phyloP scores from a whole-genome alignment of 2,329 filamentous ascomycete genomes.

The Exophiala aquamarina region DNA sequence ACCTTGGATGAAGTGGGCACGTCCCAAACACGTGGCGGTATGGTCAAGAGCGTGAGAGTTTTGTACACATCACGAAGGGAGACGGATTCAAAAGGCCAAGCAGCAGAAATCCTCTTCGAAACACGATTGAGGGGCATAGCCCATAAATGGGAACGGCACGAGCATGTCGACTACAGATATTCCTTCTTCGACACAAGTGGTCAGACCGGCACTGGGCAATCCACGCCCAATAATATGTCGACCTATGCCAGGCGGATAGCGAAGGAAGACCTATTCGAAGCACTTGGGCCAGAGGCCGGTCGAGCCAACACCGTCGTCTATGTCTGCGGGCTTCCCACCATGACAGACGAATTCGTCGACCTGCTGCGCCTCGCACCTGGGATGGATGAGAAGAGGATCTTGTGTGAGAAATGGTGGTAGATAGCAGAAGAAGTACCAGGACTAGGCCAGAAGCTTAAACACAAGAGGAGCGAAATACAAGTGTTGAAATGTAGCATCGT shows the following conservation, averaged over 20 bases:
- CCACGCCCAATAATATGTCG: conserved; percentile 23
- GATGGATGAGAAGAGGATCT: conserved; percentile 49
- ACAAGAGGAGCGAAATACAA: too few relatives aligned
- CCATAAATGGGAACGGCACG: conserved; percentile 24
- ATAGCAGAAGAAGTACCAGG: not conserved
- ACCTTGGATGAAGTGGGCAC: conserved; percentile 23
- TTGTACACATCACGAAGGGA: conserved; percentile 28
- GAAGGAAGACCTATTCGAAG: conserved; percentile 36
- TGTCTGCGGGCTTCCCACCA: conserved; percentile 65
- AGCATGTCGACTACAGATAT: conserved; percentile 42
- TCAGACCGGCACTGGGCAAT: not conserved
- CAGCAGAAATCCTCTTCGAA: conserved; percentile 52
- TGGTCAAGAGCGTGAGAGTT: conserved; percentile 17
- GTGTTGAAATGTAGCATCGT: too few relatives aligned
- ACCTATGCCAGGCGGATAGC: conserved; percentile 36
- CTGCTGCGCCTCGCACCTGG: conserved; percentile 38
- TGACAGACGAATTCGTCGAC: conserved; percentile 67
- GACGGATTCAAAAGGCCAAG: conserved; percentile 6
- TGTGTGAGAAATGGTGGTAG: conserved; percentile 67
- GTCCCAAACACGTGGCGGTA: conserved; percentile 14
- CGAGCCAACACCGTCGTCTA: conserved; percentile 56
- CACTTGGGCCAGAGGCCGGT: conserved; percentile 33
- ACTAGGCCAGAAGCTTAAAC: too few relatives aligned
- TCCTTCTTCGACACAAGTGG: conserved; percentile 49
- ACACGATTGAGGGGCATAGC: conserved; percentile 49